Conservation (phyloP, 495 filamentous ascomycete genomes). For the Astrocystis sublimbata region DNA sequence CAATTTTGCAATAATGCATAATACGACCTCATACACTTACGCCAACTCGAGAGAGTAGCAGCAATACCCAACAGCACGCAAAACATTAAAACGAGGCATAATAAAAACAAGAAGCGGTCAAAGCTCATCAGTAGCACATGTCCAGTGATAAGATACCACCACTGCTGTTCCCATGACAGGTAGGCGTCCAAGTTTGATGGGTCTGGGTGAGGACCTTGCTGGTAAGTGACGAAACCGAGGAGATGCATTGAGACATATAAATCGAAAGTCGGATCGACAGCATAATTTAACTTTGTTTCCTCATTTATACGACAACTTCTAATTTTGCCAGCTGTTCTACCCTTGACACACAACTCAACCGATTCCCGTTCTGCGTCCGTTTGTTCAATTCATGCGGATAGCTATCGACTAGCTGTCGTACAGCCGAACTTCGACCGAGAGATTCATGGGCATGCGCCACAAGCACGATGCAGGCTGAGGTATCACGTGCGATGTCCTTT, state of each 20-base stretch:
- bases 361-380: background rate
- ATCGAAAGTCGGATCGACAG: background rate
- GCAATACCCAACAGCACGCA: too few species aligned
- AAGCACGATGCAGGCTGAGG: background rate
- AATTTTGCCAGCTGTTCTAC: background rate
- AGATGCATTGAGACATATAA: background rate
- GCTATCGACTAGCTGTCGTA: background rate
- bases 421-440: background rate
- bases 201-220: conserved; percentile 15
- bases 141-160: background rate
- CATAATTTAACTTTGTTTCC: background rate
- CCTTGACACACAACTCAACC: too few species aligned
- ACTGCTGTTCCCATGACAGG: background rate
- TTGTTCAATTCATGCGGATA: background rate
- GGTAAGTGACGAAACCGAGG: conserved; percentile 7
- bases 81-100: background rate
- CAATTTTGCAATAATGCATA: too few species aligned
- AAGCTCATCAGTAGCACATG: background rate
- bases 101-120: background rate
- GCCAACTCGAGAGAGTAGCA: too few species aligned
- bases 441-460: background rate
- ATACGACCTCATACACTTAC: too few species aligned
- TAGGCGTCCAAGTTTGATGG: background rate
- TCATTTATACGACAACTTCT: background rate
- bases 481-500: background rate